phyloP scores from a whole-genome alignment of 192 early-diverging fungal genomes.

The Martensiomyces pterosporus region DNA sequence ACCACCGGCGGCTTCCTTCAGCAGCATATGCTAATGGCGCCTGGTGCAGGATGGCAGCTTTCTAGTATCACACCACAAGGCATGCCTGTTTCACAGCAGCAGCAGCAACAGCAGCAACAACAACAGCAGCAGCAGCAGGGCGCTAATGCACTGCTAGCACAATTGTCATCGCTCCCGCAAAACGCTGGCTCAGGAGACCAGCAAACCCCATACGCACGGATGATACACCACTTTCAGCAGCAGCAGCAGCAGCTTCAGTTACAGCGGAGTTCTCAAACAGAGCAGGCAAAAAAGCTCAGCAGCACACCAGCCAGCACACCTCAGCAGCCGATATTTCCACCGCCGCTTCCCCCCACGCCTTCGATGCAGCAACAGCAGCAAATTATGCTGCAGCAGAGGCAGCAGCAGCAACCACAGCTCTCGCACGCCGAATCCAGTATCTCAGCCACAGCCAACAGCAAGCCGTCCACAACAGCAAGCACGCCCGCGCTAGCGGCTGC shows the following conservation, averaged over 20 bases:
- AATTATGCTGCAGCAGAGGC: constrained; percentile 1
- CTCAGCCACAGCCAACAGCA: constrained; percentile 7
- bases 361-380: background rate
- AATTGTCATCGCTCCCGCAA: background rate
- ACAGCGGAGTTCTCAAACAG: background rate
- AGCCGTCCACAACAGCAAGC: constrained; percentile 10
- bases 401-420: constrained; percentile 2
- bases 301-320: background rate
- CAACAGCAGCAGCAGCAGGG: constrained; percentile 3
- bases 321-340: background rate
- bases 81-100: too few species aligned
- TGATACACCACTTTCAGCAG: constrained; percentile 24
- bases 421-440: background rate
- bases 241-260: constrained; percentile 17
- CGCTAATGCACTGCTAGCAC: background rate
- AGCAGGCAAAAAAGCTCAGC: background rate
- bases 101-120: constrained; percentile 6
- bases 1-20: too few species aligned
- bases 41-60: too few species aligned
- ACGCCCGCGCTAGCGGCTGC: constrained; percentile 20
- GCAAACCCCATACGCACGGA: constrained; percentile 3
- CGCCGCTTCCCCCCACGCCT: constrained; percentile 3
- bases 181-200: background rate
- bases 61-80: too few species aligned
- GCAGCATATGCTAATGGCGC: too few species aligned